Base-by-base conservation (phyloP, 208 protist species). In the Leishmania turanica region DNA sequence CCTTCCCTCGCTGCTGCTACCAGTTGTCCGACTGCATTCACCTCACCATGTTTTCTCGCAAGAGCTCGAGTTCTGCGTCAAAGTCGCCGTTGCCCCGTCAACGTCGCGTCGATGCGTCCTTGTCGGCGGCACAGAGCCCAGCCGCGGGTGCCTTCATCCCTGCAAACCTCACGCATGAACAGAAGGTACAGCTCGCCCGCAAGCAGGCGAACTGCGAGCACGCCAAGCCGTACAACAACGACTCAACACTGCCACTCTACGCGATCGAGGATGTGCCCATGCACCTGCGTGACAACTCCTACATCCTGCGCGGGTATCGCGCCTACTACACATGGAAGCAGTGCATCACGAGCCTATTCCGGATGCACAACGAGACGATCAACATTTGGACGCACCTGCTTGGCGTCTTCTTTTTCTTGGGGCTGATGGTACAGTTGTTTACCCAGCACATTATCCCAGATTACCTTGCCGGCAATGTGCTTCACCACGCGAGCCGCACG, bases 321-420 rank as follows among this genome's bases (percentile, higher is more conserved):
- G 87, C 87, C 65, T 89, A 91, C 79, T 97, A 97, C 82, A 88
- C 84, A 1, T 91, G 89, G 0, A 37, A 34, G 27, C 83, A 86
- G 85, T 91, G 87, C 56, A n/a, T 97, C 27, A 76, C 80, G 7
- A 97, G 94, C 54, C 69, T 97, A 2, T 86, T 96, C 69, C 77
- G 84, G 27, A 81, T 93, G 84, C 95, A 98, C 87, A 98, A 98
- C 84, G 95, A 98, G 77, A 93, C 93, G 31, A 76, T 96, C 64
- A 98, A 98, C 77, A 84, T 98, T 31, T 97, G 92, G 92, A 92
- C 90, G 0, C 95, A 98, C 84, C 82, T 92, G n/a, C 21, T 90
- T 42, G 92, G 92, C 42, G 93, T 92, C 31, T 13, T 95, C 49
- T 31, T 94, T 21, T 97, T 96, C 81, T 17, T 94, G 31, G 73